Evolutionary conservation across 495 filamentous ascomycete species (phyloP).

Genomic region (Daldinia childiae): DNA sequence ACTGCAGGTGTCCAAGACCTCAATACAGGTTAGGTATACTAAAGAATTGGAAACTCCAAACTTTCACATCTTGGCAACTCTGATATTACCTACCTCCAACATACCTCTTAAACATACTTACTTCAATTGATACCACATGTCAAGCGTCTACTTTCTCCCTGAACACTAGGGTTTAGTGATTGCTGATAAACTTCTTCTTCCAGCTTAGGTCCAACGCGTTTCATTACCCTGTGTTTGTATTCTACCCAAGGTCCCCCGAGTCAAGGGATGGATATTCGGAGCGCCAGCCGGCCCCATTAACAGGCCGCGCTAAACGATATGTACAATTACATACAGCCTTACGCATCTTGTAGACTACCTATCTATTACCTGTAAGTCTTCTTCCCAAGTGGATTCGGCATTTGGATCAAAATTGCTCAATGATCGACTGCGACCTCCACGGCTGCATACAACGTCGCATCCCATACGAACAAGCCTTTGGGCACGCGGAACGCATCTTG

Average conservation of each 20-base stretch:
- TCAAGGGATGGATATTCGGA: conserved; percentile 10
- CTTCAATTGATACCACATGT: not conserved
- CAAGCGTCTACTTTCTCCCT: not conserved
- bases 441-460: conserved; percentile 46
- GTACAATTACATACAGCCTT: conserved; percentile 18
- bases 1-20: not conserved
- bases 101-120: too few relatives aligned
- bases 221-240: conserved; percentile 21
- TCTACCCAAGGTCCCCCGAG: not conserved
- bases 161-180: not conserved
- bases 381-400: conserved; percentile 38
- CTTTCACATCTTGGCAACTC: not conserved
- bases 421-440: conserved; percentile 45
- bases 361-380: conserved; percentile 19
- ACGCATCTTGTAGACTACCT: conserved; percentile 4
- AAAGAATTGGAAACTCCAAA: not conserved
- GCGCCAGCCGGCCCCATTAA: conserved; percentile 14
- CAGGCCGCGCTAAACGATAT: not conserved
- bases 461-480: conserved; percentile 46
- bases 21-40: too few relatives aligned
- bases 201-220: conserved; percentile 21
- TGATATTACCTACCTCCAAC: too few relatives aligned
- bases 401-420: conserved; percentile 42
- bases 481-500: conserved; percentile 49
- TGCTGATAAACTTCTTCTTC: conserved; percentile 1